Percentiles rank a stretch among this genome's conserved stretches.
Evolutionary conservation across 768 basidiomycete species (phyloP).

Genomic region (Suillus discolor): DNA sequence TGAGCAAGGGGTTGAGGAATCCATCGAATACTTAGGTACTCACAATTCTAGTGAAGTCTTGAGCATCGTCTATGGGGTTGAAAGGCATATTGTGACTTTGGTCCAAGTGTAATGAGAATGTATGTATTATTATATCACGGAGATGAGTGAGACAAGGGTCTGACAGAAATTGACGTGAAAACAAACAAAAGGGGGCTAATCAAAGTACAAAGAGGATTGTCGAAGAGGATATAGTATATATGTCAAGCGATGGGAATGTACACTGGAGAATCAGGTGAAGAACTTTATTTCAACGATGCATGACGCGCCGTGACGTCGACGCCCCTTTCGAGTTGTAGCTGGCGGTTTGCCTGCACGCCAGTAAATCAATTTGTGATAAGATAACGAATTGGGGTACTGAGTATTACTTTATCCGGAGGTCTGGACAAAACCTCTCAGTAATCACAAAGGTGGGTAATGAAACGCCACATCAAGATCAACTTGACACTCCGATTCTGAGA

Average conservation of each 20-base stretch:
- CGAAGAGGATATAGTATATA: no score
- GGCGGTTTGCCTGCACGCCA: not conserved
- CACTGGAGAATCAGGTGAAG: not conserved
- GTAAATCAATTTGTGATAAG: not conserved
- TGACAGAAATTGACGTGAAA: conserved; percentile 4
- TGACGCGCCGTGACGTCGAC: not conserved
- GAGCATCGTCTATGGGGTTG: conserved; percentile 19
- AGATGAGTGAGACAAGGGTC: not conserved
- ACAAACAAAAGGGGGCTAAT: not conserved
- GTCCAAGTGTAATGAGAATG: not conserved
- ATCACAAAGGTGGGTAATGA: not conserved
- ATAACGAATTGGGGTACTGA: not conserved
- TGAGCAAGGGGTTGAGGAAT: not conserved
- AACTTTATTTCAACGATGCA: not conserved
- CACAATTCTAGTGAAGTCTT: conserved; percentile 24
- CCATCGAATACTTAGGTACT: not conserved
- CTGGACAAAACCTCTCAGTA: not conserved
- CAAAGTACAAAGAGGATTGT: not conserved
- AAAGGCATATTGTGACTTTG: conserved; percentile 16
- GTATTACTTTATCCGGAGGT: not conserved
- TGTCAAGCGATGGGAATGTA: not conserved
- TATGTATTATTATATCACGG: not conserved
- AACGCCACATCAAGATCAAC: conserved; percentile 1
- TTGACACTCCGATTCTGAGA: not conserved
- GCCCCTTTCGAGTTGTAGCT: not conserved